phyloP scores from a whole-genome alignment of 1,284 basidiomycete genomes.

The Volvariella surrecta region DNA sequence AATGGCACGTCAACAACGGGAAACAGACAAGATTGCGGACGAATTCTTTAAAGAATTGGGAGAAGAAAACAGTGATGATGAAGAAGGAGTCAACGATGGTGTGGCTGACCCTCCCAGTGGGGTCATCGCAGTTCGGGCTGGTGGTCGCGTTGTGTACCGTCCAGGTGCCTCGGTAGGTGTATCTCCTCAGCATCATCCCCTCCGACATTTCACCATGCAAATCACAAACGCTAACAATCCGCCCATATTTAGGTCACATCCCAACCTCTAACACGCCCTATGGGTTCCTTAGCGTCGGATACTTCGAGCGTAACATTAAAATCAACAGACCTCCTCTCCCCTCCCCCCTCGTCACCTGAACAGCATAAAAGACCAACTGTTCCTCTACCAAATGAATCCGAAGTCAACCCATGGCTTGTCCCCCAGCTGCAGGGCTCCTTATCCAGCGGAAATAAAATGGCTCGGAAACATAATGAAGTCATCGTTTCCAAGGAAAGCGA shows the following conservation, averaged over 20 bases:
- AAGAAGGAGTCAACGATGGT: constrained; percentile 12
- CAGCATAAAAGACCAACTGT: constrained; percentile 13
- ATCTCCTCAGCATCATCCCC: constrained; percentile 1
- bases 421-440: constrained; percentile 20
- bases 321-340: constrained; percentile 44
- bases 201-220: too few species aligned
- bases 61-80: constrained; percentile 21
- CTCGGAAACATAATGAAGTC: constrained; percentile 61
- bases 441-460: constrained; percentile 22
- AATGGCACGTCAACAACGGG: constrained; percentile 55
- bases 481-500: constrained; percentile 57
- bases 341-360: constrained; percentile 23
- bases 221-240: too few species aligned
- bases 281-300: constrained; percentile 47
- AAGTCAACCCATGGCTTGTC: constrained; percentile 69
- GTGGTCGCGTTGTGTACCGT: constrained; percentile 50
- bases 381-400: constrained; percentile 11
- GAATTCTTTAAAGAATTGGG: constrained; percentile 68
- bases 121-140: constrained; percentile 38
- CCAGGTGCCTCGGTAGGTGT: constrained; percentile 37
- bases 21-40: constrained; percentile 53
- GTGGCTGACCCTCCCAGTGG: constrained; percentile 19
- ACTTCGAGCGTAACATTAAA: constrained; percentile 63
- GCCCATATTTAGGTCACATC: constrained; percentile 9
- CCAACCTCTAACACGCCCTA: constrained; percentile 15